Evolutionary conservation across 1,284 basidiomycete species (phyloP), one percentile per base, ranked within the genome.

Genomic region (Ustilago bromivora): DNA sequence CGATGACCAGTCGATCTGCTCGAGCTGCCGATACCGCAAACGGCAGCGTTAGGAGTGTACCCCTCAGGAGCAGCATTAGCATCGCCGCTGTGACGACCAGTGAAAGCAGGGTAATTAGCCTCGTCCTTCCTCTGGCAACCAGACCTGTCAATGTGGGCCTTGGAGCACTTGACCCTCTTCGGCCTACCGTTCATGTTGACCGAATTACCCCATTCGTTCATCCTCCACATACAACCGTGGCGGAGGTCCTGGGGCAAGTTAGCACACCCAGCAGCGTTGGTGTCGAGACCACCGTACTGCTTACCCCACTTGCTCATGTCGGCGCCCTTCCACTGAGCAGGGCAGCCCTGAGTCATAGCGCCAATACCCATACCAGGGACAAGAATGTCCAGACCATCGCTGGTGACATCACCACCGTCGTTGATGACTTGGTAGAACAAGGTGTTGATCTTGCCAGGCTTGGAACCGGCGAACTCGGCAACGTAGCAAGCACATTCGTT

Each of bases 71-170:
- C 73, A 12, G 60, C 51, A 4, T 15, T 41, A 19, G 34, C 58
- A 9, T 47, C 49, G 9, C 53, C 47, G n/a, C 49, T 17, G 28
- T 51, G 49, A 31, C 53, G 32, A 35, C 57, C 57, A 7, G 13
- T 35, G 46, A 49, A 58, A 23, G 19, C 51, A 11, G 36, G 57
- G 12, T 28, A 17, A 13, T 17, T 38, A 17, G 54, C 46, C 40
- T 76, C 73, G 28, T 76, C 73, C 58, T 60, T 71, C 51, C 73
- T 63, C 59, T 76, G 73, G 49, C 73, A 76, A 15, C 73, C 73
- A 31, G 61, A 55, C 23, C 68, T 57, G 55, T 76, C 73, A 36
- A 76, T 76, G 51, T 76, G 73, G n/a, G 57, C 68, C 65, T 71
- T 64, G 12, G 73, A 67, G 53, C 73, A 76, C 17, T 52, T 61